Evolutionary conservation across 257 asterid genomes (phyloP).

Genomic region (Salvia miltiorrhiza): DNA sequence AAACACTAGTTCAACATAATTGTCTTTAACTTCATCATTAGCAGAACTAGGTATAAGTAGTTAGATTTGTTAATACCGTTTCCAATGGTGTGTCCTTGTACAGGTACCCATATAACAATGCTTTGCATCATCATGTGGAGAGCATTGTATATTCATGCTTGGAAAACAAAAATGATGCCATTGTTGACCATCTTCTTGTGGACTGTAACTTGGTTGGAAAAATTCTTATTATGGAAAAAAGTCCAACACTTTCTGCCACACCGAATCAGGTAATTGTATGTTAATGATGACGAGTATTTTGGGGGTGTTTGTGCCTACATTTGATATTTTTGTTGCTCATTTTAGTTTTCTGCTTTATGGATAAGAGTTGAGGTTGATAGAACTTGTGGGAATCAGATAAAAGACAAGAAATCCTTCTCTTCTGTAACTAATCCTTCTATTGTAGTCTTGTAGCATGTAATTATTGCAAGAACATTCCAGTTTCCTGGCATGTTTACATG

Average conservation of each 20-base stretch:
- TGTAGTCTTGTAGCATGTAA: neutral
- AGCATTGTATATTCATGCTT: constrained; percentile 81
- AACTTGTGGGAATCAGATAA: neutral
- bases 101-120: constrained; percentile 91
- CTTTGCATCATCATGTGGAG: constrained; percentile 94
- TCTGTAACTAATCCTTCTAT: neutral
- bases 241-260: constrained; percentile 55
- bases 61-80: neutral
- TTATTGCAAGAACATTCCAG: neutral
- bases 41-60: constrained; percentile 7
- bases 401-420: neutral
- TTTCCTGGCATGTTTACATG: neutral
- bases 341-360: neutral
- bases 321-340: neutral
- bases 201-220: constrained; percentile 69
- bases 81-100: constrained; percentile 22
- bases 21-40: neutral
- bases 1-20: neutral
- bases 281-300: neutral
- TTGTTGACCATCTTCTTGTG: constrained; percentile 67
- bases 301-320: neutral
- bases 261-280: constrained; percentile 43
- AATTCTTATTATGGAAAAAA: constrained; percentile 66
- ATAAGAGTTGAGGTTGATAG: neutral
- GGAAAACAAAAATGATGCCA: constrained; percentile 56